These are phyloP conservation scores for Septoria linicola DNA, from an alignment of 2,329 filamentous ascomycete genomes.

Conservation along the genomic window DNA sequence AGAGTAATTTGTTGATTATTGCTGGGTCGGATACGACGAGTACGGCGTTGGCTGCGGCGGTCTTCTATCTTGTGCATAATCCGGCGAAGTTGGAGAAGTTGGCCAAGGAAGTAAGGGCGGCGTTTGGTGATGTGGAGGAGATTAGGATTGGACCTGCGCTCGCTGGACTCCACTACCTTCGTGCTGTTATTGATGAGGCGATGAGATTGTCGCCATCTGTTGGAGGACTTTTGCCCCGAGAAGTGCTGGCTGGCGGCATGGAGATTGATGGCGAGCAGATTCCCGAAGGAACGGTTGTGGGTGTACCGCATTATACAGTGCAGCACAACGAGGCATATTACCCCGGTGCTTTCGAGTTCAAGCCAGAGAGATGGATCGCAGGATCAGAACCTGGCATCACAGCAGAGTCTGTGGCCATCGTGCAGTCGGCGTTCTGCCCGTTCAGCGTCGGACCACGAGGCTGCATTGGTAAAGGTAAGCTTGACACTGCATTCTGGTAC, in stretches of 20 bases:
- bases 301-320: slow-evolving; percentile 37
- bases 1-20: slow-evolving; percentile 35
- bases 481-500: no score
- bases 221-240: slow-evolving; percentile 37
- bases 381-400: slow-evolving; percentile 1
- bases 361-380: slow-evolving; percentile 32
- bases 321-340: slow-evolving; percentile 39
- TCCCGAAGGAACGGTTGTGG: slow-evolving; percentile 37
- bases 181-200: slow-evolving; percentile 50
- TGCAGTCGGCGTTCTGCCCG: slow-evolving; percentile 25
- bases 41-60: slow-evolving; percentile 35
- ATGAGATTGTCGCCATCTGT: slow-evolving; percentile 50
- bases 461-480: slow-evolving; percentile 25
- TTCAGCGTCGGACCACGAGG: slow-evolving; percentile 25
- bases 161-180: slow-evolving; percentile 42
- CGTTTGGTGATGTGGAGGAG: slow-evolving; percentile 48
- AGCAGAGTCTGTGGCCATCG: slow-evolving; percentile 9
- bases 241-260: slow-evolving; percentile 36
- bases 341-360: slow-evolving; percentile 26
- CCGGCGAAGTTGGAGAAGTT: slow-evolving; percentile 33
- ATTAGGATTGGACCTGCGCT: slow-evolving; percentile 45
- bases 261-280: slow-evolving; percentile 40
- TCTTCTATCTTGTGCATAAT: slow-evolving; percentile 41
- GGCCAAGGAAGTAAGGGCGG: slow-evolving; percentile 41
- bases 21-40: slow-evolving; percentile 39